Percentiles rank a stretch among this genome's conserved stretches.
phyloP scores from a whole-genome alignment of 352 stramenopile species.

The Pythium biforme region DNA sequence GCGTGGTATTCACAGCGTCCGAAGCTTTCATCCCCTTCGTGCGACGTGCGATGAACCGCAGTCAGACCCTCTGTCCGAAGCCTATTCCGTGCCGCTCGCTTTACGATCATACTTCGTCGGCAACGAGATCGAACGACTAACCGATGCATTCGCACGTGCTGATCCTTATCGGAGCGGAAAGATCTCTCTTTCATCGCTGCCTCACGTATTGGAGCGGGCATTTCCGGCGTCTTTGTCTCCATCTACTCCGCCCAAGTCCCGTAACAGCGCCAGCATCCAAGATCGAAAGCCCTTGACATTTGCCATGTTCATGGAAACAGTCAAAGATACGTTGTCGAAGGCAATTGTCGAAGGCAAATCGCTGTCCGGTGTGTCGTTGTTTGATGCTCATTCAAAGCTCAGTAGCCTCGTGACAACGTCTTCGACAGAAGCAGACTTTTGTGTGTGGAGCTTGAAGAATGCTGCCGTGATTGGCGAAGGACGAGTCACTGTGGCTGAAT shows the following conservation, averaged over 20 bases:
- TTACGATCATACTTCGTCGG: slow-evolving; percentile 34
- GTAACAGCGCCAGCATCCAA: background rate
- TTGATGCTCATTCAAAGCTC: slow-evolving; percentile 33
- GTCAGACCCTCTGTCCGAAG: background rate
- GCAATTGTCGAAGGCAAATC: background rate
- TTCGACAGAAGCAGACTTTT: slow-evolving; percentile 34
- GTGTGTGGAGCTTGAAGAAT: slow-evolving; percentile 51
- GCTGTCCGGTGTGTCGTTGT: slow-evolving; percentile 22
- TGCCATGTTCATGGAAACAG: slow-evolving; percentile 28
- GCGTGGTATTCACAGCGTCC: slow-evolving; percentile 30
- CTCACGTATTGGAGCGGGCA: slow-evolving; percentile 23
- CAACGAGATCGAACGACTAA: slow-evolving; percentile 39
- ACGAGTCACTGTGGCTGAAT: background rate
- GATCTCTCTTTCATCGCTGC: slow-evolving; percentile 22
- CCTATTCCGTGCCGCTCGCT: slow-evolving; percentile 33
- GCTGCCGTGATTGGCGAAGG: slow-evolving; percentile 31
- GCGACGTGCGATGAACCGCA: background rate
- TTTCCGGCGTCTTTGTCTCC: slow-evolving; percentile 20
- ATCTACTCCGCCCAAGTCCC: background rate
- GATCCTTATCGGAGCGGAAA: slow-evolving; percentile 3
- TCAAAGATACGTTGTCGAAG: slow-evolving; percentile 28
- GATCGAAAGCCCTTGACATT: slow-evolving; percentile 24
- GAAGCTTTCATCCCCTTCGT: background rate
- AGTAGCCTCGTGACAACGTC: slow-evolving; percentile 36
- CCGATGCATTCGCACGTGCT: slow-evolving; percentile 26